Evolutionary conservation across 2,329 filamentous ascomycete genomes (phyloP).

Genomic region (Capronia epimyces): DNA sequence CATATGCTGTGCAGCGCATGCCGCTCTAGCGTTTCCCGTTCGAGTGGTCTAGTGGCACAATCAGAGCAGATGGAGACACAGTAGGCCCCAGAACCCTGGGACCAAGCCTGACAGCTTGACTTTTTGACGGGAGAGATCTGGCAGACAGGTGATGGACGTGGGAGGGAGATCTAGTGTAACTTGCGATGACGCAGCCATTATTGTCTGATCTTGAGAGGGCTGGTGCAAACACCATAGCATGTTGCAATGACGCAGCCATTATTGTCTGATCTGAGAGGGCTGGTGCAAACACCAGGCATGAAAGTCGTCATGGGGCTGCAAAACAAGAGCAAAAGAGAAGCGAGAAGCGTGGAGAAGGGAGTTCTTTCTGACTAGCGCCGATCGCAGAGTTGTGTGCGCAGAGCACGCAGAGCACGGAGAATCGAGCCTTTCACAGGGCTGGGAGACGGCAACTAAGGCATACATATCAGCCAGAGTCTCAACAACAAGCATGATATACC

Average conservation of each 20-base stretch:
- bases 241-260: constrained; percentile 4
- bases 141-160: neutral
- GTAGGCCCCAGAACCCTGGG: neutral
- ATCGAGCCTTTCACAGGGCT: neutral
- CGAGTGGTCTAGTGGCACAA: neutral
- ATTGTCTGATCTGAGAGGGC: neutral
- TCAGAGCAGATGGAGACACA: neutral
- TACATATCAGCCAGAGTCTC: too few species aligned
- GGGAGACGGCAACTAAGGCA: neutral
- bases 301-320: neutral
- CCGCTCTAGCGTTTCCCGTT: neutral
- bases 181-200: constrained; percentile 3
- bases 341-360: neutral
- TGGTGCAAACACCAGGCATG: neutral
- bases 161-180: constrained; percentile 13
- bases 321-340: neutral
- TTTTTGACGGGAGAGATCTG: neutral
- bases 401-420: neutral
- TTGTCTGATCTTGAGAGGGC: neutral
- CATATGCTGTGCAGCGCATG: neutral
- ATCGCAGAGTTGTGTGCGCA: neutral
- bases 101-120: constrained; percentile 1
- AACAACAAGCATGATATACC: too few species aligned
- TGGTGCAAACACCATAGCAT: neutral
- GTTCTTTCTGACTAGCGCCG: neutral